Evolutionary conservation across 768 basidiomycete genomes (phyloP), one percentile per base, ranked within the genome.

Genomic region (Xanthoconium purpureum): DNA sequence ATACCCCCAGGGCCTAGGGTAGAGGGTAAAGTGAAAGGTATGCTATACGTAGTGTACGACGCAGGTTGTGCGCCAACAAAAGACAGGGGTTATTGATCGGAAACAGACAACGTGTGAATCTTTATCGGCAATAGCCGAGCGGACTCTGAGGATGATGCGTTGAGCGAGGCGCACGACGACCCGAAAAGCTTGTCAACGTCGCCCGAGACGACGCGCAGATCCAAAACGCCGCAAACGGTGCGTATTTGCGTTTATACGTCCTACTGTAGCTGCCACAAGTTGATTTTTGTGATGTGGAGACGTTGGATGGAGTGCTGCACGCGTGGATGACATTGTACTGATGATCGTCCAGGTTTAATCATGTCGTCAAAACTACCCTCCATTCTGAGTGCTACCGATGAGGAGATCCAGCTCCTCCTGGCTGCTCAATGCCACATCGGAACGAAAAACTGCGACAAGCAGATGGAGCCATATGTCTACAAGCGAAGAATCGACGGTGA

Each of bases 381-480:
- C 68, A 83, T 90, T 65, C 85, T 99, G 69, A 86, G 86, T 71
- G 91, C 94, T 44, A 95, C 94, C 53, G 95, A 98, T 76, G 95
- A 98, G 80, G 96, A 98, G 76, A 95, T 98, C 66, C 91, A 91
- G 76, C 85, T 93, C 65, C 83, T 98, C 69, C 82, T 98, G 59
- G 87, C 94, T 70, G 97, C 97, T 20, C 92, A 98, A 80, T 89
- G 87, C 75, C 96, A 98, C 73, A 89, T 98, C 62, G 96, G 95
- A 72, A 93, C 89, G 63, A 98, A 98, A 89, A 97, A 98, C 78
- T 96, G 94, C 80, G 96, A 98, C 74, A 97, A 94, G 85, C 90
- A 94, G 76, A 99, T 99, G 97, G 85, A 89, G 70, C 82, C 91
- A 53, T 99, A 99, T 76, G 92, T 99, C 77, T 98, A 88, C 88